Base-by-base conservation (phyloP, 2,329 filamentous ascomycete genomes). In the Fusarium marasasianum region DNA sequence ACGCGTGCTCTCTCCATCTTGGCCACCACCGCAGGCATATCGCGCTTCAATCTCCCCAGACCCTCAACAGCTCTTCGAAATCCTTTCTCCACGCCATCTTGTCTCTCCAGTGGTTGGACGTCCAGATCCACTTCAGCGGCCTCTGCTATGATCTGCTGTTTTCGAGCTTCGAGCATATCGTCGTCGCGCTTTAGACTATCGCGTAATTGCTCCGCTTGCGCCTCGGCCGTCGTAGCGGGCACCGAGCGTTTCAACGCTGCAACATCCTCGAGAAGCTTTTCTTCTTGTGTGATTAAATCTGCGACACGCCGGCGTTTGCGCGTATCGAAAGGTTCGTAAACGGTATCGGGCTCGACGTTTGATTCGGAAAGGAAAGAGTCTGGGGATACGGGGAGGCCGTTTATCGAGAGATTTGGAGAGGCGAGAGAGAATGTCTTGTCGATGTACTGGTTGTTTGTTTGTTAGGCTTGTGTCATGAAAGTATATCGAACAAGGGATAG, bases 1-100 rank as follows among this genome's bases (percentile, higher is more conserved):
- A 88, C 86, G 70, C 88, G 84, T 65, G 91, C 90, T 80, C 90
- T 85, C 84, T 92, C 90, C 87, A 91, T 91, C 80, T 86, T 88
- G 61, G 90, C 91, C 77, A 91, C 89, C 8, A 88, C 87, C 26
- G 88, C 86, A 22, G 90, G 89, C 87, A 92, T 88, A 41, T 88
- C 87, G 76, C 85, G 85, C 83, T 90, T 90, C 64, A 92, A 73
- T 72, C 85, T 80, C 7, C 82, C 87, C 62, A 92, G 76, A 22
- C 84, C 86, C 54, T 84, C 84, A 4, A 91, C 85, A 1, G 88
- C 88, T 15, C 73, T 81, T 3, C 72, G 80, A 66, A 88, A 90
- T 44, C 78, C 81, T 7, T 66, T 75, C 82, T 90, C 88, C 5
- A 89, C 83, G 44, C 62, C 72, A 15, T 78, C 75, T 70, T 83